These are phyloP conservation scores for Fagopyrum tataricum DNA, from an alignment of 148 eudicot species.

Conservation along the genomic window DNA sequence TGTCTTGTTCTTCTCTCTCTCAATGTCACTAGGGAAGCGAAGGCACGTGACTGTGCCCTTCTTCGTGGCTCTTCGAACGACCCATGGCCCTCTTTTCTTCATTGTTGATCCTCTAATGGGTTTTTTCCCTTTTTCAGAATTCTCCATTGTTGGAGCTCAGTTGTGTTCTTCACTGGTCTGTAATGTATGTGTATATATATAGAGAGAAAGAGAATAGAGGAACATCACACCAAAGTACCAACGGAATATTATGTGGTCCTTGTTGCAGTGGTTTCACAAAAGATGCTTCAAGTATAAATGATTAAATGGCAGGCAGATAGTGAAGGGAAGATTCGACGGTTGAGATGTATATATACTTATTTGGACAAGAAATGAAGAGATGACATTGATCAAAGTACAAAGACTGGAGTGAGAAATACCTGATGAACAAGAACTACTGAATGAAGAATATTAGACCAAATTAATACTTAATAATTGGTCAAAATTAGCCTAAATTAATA, in stretches of 20 bases:
- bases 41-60: conserved; percentile 30
- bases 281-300: neutral
- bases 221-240: neutral
- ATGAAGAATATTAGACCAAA: too few species aligned
- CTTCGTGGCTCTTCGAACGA: conserved; percentile 27
- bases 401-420: too few species aligned
- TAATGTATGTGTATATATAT: neutral
- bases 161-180: neutral
- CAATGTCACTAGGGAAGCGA: conserved; percentile 31
- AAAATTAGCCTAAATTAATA: too few species aligned
- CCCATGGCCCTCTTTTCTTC: conserved; percentile 34
- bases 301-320: neutral
- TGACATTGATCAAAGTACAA: too few species aligned
- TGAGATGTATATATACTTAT: neutral
- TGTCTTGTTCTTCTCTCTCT: conserved; percentile 30
- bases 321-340: neutral
- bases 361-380: too few species aligned
- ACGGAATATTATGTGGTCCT: neutral
- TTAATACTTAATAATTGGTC: too few species aligned
- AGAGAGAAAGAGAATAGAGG: neutral
- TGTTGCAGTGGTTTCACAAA: neutral
- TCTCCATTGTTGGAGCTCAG: neutral
- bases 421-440: too few species aligned
- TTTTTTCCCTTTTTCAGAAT: neutral
- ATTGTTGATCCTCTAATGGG: conserved; percentile 22